phyloP scores from a whole-genome alignment of 371 early-diverging fungal species.

The Lichtheimia ramosa region DNA sequence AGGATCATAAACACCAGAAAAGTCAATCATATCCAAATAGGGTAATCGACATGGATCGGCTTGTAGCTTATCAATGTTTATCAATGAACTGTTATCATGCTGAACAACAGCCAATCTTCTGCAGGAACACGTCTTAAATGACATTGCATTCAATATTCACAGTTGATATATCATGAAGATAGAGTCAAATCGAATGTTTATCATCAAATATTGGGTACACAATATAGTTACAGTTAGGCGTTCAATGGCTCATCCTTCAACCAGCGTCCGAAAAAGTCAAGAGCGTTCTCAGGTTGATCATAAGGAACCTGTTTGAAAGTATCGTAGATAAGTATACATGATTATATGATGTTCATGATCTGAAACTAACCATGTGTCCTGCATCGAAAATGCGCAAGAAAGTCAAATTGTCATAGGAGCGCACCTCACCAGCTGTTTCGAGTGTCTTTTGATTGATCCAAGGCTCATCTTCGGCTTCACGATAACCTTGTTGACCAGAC shows the following conservation, averaged over 20 bases:
- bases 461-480: constrained; percentile 53
- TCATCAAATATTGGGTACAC: no score
- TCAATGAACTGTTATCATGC: no score
- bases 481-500: constrained; percentile 70
- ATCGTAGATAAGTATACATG: not conserved
- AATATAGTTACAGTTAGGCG: no score
- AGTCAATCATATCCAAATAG: no score
- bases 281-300: constrained; percentile 61
- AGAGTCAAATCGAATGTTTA: no score
- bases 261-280: constrained; percentile 64
- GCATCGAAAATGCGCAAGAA: constrained; percentile 83
- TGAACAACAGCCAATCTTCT: no score
- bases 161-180: no score
- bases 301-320: constrained; percentile 49
- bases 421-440: constrained; percentile 71
- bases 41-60: no score
- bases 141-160: no score
- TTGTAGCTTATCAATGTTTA: no score
- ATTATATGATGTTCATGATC: not conserved
- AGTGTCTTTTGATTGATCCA: constrained; percentile 37
- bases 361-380: constrained; percentile 78
- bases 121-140: no score
- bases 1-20: no score
- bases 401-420: constrained; percentile 66
- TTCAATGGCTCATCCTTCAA: constrained; percentile 23